phyloP scores from a whole-genome alignment of 2,329 filamentous ascomycete species.

The Xylaria digitata region DNA sequence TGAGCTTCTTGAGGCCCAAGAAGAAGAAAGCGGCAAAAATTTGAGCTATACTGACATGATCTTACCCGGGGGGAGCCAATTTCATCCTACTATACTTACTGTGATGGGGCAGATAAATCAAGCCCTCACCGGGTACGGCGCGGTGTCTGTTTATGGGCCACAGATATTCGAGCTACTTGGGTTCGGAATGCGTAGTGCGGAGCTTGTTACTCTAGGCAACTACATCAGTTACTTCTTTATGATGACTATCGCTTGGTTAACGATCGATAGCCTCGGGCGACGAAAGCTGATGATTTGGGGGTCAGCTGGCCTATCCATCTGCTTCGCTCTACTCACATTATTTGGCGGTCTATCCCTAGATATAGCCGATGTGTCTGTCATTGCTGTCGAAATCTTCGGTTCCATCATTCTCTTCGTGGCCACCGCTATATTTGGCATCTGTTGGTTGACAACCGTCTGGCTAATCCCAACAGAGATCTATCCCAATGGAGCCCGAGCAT shows the following conservation, averaged over 20 bases:
- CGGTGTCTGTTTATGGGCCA: conserved; percentile 71
- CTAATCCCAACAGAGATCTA: conserved; percentile 70
- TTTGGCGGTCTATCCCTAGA: conserved; percentile 62
- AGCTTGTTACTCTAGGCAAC: conserved; percentile 69
- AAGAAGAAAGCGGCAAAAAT: conserved; percentile 59
- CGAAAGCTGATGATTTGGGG: conserved; percentile 65
- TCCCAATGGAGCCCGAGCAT: conserved; percentile 64
- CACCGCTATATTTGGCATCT: conserved; percentile 70
- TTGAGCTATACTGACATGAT: conserved; percentile 69
- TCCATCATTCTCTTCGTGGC: conserved; percentile 65
- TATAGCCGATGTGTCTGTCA: conserved; percentile 52
- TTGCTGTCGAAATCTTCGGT: conserved; percentile 61
- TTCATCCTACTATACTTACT: conserved; percentile 69
- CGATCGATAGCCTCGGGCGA: conserved; percentile 67
- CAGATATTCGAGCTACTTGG: conserved; percentile 73
- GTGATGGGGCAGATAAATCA: conserved; percentile 73
- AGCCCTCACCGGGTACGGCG: conserved; percentile 67
- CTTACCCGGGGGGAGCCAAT: conserved; percentile 63
- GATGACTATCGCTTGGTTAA: conserved; percentile 71
- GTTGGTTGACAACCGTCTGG: conserved; percentile 70
- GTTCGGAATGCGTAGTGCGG: conserved; percentile 61
- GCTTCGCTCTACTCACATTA: conserved; percentile 63
- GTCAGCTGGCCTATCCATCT: conserved; percentile 59
- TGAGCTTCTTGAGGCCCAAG: conserved; percentile 61
- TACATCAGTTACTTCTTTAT: conserved; percentile 70